Conservation (phyloP, 805 yeast genomes). For the Huiozyma sinensis region DNA sequence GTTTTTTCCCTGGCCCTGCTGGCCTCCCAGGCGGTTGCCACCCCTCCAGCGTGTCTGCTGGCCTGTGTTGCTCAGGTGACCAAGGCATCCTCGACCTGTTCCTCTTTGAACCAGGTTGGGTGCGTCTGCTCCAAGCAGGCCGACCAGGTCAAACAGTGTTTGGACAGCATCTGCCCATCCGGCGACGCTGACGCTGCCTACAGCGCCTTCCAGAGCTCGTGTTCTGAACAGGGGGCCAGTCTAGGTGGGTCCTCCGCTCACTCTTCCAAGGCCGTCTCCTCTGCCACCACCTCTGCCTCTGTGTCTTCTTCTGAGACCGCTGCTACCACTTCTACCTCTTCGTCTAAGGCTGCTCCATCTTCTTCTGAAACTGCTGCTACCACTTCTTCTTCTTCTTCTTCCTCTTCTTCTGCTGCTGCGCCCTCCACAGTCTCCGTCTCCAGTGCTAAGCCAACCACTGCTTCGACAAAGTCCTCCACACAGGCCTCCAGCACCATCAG, state of each 20-base stretch:
- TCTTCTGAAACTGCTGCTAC: constrained; percentile 15
- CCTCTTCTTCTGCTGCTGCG: constrained; percentile 15
- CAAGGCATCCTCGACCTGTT: constrained; percentile 42
- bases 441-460: constrained; percentile 24
- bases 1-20: constrained; percentile 20
- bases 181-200: constrained; percentile 49
- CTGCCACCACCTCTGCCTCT: constrained; percentile 27
- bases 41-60: constrained; percentile 87
- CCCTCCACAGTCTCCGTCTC: constrained; percentile 27
- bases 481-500: constrained; percentile 8
- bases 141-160: constrained; percentile 46
- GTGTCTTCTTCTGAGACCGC: constrained; percentile 25
- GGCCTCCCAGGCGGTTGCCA: constrained; percentile 37
- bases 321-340: constrained; percentile 16
- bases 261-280: constrained; percentile 26
- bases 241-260: constrained; percentile 23
- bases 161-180: constrained; percentile 58
- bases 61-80: constrained; percentile 76
- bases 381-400: constrained; percentile 10
- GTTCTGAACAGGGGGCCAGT: constrained; percentile 37
- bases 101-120: constrained; percentile 47
- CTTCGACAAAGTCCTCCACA: constrained; percentile 23
- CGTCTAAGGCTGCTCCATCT: constrained; percentile 19
- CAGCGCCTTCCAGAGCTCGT: constrained; percentile 43
- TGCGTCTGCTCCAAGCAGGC: constrained; percentile 60